Conservation (phyloP, 306 rosid genomes). For the Malus asiatica region DNA sequence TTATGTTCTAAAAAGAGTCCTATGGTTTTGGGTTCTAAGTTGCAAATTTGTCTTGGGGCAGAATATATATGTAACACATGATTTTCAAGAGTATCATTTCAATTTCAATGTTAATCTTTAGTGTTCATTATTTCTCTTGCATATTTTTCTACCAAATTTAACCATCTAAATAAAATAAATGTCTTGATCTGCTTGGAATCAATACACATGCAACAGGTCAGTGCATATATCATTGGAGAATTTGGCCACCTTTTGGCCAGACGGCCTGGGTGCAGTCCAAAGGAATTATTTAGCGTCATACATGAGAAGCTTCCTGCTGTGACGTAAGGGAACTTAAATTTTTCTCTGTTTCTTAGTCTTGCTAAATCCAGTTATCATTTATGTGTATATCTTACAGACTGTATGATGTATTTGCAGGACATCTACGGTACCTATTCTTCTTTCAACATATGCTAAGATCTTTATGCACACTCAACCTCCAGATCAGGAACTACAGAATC, state of each 20-base stretch:
- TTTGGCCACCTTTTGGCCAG: conserved; percentile 94
- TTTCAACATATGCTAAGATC: conserved; percentile 95
- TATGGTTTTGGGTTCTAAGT: not conserved
- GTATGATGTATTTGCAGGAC: conserved; percentile 53
- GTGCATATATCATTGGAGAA: conserved; percentile 95
- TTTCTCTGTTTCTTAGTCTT: conserved; percentile 2
- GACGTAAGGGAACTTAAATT: conserved; percentile 51
- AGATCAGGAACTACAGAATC: conserved; percentile 91
- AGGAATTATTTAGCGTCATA: conserved; percentile 72
- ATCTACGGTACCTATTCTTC: conserved; percentile 81
- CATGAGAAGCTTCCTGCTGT: conserved; percentile 98
- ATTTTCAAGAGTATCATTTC: not conserved
- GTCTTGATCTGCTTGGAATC: conserved; percentile 7
- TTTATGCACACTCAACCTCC: conserved; percentile 97
- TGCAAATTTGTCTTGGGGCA: not conserved
- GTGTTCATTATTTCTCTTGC: not conserved
- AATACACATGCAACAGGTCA: conserved; percentile 62
- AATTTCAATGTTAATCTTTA: not conserved
- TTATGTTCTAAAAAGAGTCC: not conserved
- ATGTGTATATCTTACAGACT: conserved; percentile 15
- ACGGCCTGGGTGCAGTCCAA: conserved; percentile 88
- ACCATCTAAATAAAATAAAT: not conserved
- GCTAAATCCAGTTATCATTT: not conserved
- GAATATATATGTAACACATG: not conserved
- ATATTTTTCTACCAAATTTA: not conserved